A percentile compares a stretch with the other conserved stretches of the same genome.
phyloP scores from a whole-genome alignment of 1,284 basidiomycete genomes.

The Pseudozyma thailandica region DNA sequence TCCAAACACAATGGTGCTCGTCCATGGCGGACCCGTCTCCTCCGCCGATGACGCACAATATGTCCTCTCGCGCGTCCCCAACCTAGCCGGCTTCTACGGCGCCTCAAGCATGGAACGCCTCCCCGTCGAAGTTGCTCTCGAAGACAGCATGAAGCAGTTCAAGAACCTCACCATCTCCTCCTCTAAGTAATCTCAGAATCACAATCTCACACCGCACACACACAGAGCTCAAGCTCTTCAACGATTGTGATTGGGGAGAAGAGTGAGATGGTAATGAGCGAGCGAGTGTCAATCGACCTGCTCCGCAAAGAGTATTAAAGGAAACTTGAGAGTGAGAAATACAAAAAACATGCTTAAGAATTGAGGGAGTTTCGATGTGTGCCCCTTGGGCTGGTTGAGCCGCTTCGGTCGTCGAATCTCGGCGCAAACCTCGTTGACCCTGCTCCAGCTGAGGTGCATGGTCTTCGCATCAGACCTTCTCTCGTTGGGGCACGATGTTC shows the following conservation, averaged over 20 bases:
- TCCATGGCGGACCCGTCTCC: constrained; percentile 44
- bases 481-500: constrained; percentile 17
- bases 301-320: not conserved
- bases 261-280: not conserved
- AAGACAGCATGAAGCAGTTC: constrained; percentile 41
- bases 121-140: constrained; percentile 43
- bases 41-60: constrained; percentile 44
- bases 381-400: constrained; percentile 20
- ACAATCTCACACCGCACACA: not conserved
- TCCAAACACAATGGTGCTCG: constrained; percentile 37
- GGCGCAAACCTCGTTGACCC: constrained; percentile 39
- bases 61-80: constrained; percentile 32
- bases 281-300: no score
- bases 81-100: constrained; percentile 49
- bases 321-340: not conserved
- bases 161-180: constrained; percentile 31
- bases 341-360: not conserved
- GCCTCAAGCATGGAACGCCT: constrained; percentile 50
- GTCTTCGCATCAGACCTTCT: constrained; percentile 25
- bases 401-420: constrained; percentile 19
- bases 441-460: constrained; percentile 46
- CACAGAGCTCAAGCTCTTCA: not conserved
- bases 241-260: not conserved
- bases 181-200: not conserved
- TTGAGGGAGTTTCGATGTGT: constrained; percentile 3